These are phyloP conservation scores for Epichloe uncinata DNA, from an alignment of 2,329 filamentous ascomycete species.

Conservation along the genomic window DNA sequence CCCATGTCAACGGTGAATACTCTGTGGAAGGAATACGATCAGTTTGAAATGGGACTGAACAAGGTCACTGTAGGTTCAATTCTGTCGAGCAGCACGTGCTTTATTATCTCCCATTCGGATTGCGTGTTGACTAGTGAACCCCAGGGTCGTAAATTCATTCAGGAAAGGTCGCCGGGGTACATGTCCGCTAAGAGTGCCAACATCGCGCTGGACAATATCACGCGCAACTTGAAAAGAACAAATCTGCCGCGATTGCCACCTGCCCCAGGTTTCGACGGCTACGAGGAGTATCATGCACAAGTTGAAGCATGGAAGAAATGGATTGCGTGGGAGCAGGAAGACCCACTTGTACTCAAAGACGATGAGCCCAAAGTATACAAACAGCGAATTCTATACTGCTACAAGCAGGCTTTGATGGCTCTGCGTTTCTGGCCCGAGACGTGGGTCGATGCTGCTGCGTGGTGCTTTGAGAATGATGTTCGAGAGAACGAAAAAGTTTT, in stretches of 20 bases:
- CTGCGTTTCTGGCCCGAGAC: constrained; percentile 90
- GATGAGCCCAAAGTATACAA: constrained; percentile 68
- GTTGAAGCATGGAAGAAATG: constrained; percentile 84
- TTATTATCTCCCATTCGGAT: background rate
- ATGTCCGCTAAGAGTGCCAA: constrained; percentile 92
- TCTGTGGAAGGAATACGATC: constrained; percentile 95
- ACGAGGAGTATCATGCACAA: constrained; percentile 72
- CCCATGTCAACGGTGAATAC: constrained; percentile 73
- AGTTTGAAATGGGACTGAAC: constrained; percentile 88
- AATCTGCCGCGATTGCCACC: constrained; percentile 74
- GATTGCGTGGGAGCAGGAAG: constrained; percentile 91
- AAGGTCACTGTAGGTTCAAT: constrained; percentile 63
- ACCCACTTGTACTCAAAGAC: constrained; percentile 72
- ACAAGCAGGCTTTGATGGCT: constrained; percentile 88
- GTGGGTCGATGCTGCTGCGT: constrained; percentile 90
- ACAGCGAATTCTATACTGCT: constrained; percentile 73
- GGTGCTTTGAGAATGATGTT: constrained; percentile 71
- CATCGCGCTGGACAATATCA: constrained; percentile 82
- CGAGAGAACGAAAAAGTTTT: constrained; percentile 42
- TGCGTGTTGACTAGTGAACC: background rate
- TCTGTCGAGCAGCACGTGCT: too few relatives aligned
- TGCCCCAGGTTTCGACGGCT: constrained; percentile 71
- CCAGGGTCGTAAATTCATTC: constrained; percentile 87
- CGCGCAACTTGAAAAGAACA: constrained; percentile 58
- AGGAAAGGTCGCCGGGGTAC: constrained; percentile 83